Conservation (phyloP, 805 yeast genomes). For the Kregervanrija fluxuum region DNA sequence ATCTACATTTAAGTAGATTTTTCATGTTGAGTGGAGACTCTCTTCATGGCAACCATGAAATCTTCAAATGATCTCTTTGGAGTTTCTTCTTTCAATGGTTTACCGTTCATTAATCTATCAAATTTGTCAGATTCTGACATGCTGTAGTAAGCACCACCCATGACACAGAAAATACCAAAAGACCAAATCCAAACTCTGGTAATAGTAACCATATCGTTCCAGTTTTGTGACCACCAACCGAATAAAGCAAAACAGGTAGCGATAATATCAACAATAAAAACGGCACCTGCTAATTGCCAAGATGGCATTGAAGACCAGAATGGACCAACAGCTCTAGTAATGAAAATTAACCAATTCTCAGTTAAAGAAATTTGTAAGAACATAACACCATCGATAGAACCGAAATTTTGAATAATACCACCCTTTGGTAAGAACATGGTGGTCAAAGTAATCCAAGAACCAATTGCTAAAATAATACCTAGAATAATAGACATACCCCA, state of each 20-base stretch:
- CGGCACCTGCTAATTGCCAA: slow-evolving; percentile 96
- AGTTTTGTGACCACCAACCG: slow-evolving; percentile 98
- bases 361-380: slow-evolving; percentile 92
- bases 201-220: slow-evolving; percentile 93
- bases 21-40: slow-evolving; percentile 87
- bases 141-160: slow-evolving; percentile 95
- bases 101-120: slow-evolving; percentile 82
- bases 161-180: slow-evolving; percentile 91
- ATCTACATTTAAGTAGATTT: slow-evolving; percentile 49
- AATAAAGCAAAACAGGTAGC: slow-evolving; percentile 89
- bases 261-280: slow-evolving; percentile 78
- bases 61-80: slow-evolving; percentile 72
- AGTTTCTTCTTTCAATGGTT: slow-evolving; percentile 49
- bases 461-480: slow-evolving; percentile 81
- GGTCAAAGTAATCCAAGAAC: slow-evolving; percentile 92
- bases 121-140: slow-evolving; percentile 78
- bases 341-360: slow-evolving; percentile 95
- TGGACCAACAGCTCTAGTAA: slow-evolving; percentile 96
- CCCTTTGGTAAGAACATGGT: slow-evolving; percentile 87
- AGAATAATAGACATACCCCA: slow-evolving; percentile 93
- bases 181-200: slow-evolving; percentile 94
- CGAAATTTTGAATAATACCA: slow-evolving; percentile 95
- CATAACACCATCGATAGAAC: slow-evolving; percentile 87
- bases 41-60: slow-evolving; percentile 79
- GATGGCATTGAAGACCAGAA: slow-evolving; percentile 97